Evolutionary conservation across 805 yeast species (phyloP).

Genomic region (Saccharomycopsis amapae): DNA sequence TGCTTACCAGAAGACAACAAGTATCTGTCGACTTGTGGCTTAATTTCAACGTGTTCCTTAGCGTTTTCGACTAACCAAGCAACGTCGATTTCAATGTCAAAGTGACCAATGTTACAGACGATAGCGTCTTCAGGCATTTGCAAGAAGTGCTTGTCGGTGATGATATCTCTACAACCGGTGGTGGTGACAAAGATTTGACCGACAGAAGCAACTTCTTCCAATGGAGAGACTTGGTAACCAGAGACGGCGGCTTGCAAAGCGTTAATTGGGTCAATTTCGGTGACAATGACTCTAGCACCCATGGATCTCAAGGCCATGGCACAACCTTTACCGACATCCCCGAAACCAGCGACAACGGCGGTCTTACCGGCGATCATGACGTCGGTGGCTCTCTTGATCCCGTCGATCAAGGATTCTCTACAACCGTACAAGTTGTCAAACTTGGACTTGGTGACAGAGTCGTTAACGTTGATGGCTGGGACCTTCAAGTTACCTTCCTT

Average conservation of each 20-base stretch:
- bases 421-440: conserved; percentile 99
- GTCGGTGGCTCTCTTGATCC: conserved; percentile 99
- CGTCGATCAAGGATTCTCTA: conserved; percentile 97
- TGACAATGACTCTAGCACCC: conserved; percentile 98
- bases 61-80: conserved; percentile 98
- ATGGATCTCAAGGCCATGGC: conserved; percentile 97
- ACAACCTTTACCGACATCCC: conserved; percentile 99
- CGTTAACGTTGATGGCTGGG: conserved; percentile 99
- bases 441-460: conserved; percentile 97
- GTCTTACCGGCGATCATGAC: conserved; percentile 99
- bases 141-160: conserved; percentile 79
- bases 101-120: conserved; percentile 99
- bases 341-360: conserved; percentile 98
- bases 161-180: conserved; percentile 98
- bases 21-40: conserved; percentile 99
- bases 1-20: conserved; percentile 84
- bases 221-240: conserved; percentile 94
- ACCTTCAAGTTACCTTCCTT: conserved; percentile 85
- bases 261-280: conserved; percentile 98
- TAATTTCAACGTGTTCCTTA: conserved; percentile 88
- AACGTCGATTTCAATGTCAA: conserved; percentile 97
- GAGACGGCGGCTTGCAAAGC: conserved; percentile 99
- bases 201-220: conserved; percentile 84
- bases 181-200: conserved; percentile 99
- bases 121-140: conserved; percentile 98